Evolutionary conservation across 2,329 filamentous ascomycete species (phyloP), one percentile per base, ranked within the genome.

Genomic region (Ceratocystis variospora): DNA sequence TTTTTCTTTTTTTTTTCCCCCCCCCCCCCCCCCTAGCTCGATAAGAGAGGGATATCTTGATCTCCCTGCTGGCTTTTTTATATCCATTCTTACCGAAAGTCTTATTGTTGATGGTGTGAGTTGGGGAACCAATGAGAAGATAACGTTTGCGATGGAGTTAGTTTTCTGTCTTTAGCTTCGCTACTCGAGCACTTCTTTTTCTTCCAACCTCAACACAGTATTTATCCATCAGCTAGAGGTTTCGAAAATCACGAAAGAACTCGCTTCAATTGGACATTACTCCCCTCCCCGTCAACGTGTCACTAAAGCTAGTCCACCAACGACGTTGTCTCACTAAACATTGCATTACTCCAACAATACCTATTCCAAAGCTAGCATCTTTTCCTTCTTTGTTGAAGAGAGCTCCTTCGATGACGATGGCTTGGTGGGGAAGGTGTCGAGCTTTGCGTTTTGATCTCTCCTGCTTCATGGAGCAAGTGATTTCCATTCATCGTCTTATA

Each of bases 391-490:
- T 33, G 31, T 59, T 15, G 33, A 33, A 31, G 28, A 37, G 28
- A n/a, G 55, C 17, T 59, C 55, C 31, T 59, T 37, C 19, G 55
- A 59, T 59, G 55, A n/a, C 55, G 55, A 59, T 59, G 55, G 10
- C n/a, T n/a, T 12, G 55, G 25, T 12, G 55, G 55, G 55, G 55
- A 37, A n/a, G 31, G 28, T 15, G 28, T 59, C 25, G 7, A 59
- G 22, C 28, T n/a, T 37, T 31, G 15, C 8, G 55, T 17, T 17
- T 31, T 59, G 55, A 59, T 59, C 28, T 59, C 28, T 28, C 17
- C 55, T 59, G 55, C 55, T 31, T 59, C 55, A 59, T 59, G 55
- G 17, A 59, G 55, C n/a, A 59, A 59, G 33, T 59, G 55, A 59
- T 59, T 59, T 59, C 31, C 55, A 25, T n/a, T 17, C n/a, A n/a